Base-by-base conservation (phyloP, 2,329 filamentous ascomycete genomes). In the Paecilomyces sp. region DNA sequence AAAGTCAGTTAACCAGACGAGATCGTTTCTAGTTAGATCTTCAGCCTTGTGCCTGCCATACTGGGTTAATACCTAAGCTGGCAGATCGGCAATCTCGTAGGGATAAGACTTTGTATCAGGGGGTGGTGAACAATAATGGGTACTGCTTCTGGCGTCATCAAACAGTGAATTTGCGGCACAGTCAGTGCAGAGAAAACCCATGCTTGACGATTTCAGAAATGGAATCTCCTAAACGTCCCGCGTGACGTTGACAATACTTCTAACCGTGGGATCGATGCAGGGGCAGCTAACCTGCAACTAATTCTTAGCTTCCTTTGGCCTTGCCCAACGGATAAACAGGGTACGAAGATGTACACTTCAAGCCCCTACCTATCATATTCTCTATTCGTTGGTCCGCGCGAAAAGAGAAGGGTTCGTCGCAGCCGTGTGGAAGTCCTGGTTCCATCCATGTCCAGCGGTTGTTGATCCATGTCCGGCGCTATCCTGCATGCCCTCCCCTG, bases 21-120 rank as follows among this genome's bases (percentile, higher is more conserved):
- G 31, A 11, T 12, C 31, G 5, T 33, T 12, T 9, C 31, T 33
- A 33, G 8, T 33, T 57, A 62, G 54, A 24, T 54, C 57, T 18
- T 47, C 50, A 57, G 53, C 53, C 25, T 31, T 55, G 28, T 56
- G 57, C 57, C 57, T 47, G 4, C 52, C 52, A 28, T 31, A 54
- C 52, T 31, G 31, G 24, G 24, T 54, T 54, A 31, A 54, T 33
- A 33, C 31, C 31, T 8, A 33, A 12, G 31, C 31, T 33, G 31
- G 31, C 31, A 33, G 31, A 33, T 33, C 31, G 31, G 31, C 31
- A 33, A 33, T 33, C 31, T 33, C 31, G 31, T 33, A 33, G 31
- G 11, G 31, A 33, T 33, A 3, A 33, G 31, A 33, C 31, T 12
- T 12, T 33, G 31, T 33, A 33, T 33, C 31, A 33, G 31, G 31